Percentiles rank a stretch among this genome's conserved stretches.
phyloP scores from a whole-genome alignment of 805 yeast genomes.

The Clavispora fructus region DNA sequence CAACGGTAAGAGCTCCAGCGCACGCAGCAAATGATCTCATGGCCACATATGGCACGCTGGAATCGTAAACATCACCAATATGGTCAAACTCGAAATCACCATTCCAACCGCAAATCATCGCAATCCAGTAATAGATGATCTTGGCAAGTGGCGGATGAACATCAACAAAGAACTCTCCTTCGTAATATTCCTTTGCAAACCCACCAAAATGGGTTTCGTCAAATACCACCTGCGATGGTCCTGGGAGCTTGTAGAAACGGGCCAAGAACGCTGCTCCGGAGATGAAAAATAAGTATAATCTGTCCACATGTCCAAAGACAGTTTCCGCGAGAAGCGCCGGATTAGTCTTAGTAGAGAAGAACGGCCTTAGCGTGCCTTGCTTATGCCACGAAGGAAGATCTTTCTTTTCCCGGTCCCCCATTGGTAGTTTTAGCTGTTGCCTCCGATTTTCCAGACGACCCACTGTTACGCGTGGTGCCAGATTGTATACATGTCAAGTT shows the following conservation, averaged over 20 bases:
- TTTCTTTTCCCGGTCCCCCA: neutral
- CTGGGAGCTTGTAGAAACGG: conserved; percentile 28
- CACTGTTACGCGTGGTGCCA: neutral
- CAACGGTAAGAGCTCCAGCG: conserved; percentile 48
- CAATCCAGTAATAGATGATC: conserved; percentile 51
- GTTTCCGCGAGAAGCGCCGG: conserved; percentile 11
- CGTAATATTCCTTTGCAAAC: conserved; percentile 40
- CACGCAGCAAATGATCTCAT: conserved; percentile 56
- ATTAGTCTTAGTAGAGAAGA: conserved; percentile 19
- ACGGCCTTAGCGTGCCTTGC: conserved; percentile 28
- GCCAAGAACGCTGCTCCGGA: conserved; percentile 21
- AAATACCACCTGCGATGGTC: conserved; percentile 40
- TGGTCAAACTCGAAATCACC: conserved; percentile 33
- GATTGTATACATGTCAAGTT: neutral
- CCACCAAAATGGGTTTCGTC: conserved; percentile 44
- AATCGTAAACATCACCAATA: conserved; percentile 38
- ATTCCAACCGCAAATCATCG: conserved; percentile 48
- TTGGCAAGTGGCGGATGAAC: conserved; percentile 71
- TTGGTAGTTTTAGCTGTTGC: neutral
- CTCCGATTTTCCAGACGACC: neutral
- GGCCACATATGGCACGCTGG: conserved; percentile 41
- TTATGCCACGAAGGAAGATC: conserved; percentile 22
- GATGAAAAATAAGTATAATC: conserved; percentile 15
- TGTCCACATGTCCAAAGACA: conserved; percentile 14
- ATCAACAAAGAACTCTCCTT: conserved; percentile 61